Evolutionary conservation across 805 yeast genomes (phyloP), one percentile per base, ranked within the genome.

Genomic region (Debaryomyces prosopidis): DNA sequence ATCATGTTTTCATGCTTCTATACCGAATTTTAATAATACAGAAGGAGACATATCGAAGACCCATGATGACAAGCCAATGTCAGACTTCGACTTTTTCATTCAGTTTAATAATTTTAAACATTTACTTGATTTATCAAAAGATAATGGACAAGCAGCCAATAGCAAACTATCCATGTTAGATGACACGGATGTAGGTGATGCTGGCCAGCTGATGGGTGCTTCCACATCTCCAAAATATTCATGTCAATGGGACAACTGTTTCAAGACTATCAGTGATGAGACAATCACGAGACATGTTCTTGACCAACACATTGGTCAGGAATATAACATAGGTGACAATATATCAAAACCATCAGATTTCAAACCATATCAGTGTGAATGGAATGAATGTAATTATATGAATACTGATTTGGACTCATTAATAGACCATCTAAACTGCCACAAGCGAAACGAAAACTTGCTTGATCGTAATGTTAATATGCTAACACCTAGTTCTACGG

Each of bases 201-300:
- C n/a, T 15, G 20, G 6, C 37, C 37, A 14, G 11, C 37, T 1
- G 37, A 34, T 9, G 9, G 26, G 6, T 23, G 5, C 26, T 11
- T n/a, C 33, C 6, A 30, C 33, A 30, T 26, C 34, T 27, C 30
- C 41, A 11, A 14, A 12, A 5, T 55, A 46, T 34, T 43, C 60
- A 14, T 87, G 95, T 62, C 77, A 81, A 58, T 88, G 95, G 95
- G 81, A 80, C 40, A 71, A 78, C 45, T 88, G 96, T 59, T 60
- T 62, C 9, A 69, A 71, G 37, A 57, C 54, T 20, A 68, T 77
- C 36, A 63, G 68, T 26, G 63, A 66, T 42, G 59, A 53, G 12
- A 57, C 59, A 2, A 59, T 72, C 26, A 48, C 68, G 40, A 50
- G 60, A 32, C 77, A 72, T 44, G 51, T 72, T 4, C 48, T 66